phyloP scores from a whole-genome alignment of 352 stramenopile species.

The Phytophthora lateralis region DNA sequence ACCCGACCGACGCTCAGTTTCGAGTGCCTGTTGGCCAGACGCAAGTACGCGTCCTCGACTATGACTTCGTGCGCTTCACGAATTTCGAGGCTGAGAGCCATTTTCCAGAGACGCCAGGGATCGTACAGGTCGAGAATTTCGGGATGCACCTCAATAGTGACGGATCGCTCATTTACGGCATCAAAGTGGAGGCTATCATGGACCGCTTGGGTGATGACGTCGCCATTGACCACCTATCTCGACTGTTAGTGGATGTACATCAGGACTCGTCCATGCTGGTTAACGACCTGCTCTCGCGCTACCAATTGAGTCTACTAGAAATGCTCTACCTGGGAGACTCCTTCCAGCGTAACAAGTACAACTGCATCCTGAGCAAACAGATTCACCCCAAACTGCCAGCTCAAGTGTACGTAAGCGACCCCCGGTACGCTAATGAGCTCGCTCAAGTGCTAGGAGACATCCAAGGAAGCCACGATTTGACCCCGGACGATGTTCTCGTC shows the following conservation, averaged over 20 bases:
- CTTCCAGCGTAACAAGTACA: conserved; percentile 97
- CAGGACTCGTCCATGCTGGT: conserved; percentile 96
- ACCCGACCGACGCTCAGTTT: conserved; percentile 87
- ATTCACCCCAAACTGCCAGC: conserved; percentile 96
- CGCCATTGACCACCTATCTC: conserved; percentile 95
- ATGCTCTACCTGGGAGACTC: conserved; percentile 96
- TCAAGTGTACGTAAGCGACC: conserved; percentile 94
- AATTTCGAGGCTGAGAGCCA: conserved; percentile 99
- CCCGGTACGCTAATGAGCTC: conserved; percentile 96
- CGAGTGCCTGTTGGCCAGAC: conserved; percentile 92
- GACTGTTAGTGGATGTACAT: conserved; percentile 97
- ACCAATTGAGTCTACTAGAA: conserved; percentile 95
- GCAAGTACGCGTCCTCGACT: conserved; percentile 96
- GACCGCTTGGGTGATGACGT: conserved; percentile 96
- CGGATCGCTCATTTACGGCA: conserved; percentile 84
- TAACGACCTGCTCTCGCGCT: conserved; percentile 95
- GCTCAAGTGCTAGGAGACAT: conserved; percentile 95
- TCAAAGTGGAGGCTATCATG: conserved; percentile 96
- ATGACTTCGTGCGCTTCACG: conserved; percentile 97
- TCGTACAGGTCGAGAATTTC: conserved; percentile 97
- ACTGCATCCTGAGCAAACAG: conserved; percentile 97
- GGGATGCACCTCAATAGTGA: conserved; percentile 88
- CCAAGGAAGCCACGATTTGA: conserved; percentile 94
- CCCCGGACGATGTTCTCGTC: conserved; percentile 94
- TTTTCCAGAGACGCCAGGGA: conserved; percentile 93